Evolutionary conservation across 2,329 filamentous ascomycete genomes (phyloP).

Genomic region (Aureobasidium sp.): DNA sequence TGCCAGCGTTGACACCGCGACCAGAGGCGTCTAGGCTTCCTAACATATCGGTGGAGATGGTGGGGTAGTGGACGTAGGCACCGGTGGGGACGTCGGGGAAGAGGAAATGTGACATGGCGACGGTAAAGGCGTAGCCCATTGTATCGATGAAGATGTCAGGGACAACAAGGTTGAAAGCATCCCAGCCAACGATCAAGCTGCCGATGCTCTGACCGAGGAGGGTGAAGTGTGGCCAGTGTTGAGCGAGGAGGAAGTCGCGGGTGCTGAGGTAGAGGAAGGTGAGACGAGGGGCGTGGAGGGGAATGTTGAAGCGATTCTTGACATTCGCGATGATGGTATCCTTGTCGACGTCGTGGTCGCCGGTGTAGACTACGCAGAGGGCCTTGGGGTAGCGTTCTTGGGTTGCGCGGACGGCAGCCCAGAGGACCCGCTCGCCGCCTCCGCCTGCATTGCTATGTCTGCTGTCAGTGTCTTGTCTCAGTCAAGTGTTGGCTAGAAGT

Average conservation of each 20-base stretch:
- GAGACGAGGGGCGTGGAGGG: conserved; percentile 71
- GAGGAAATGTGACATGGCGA: conserved; percentile 72
- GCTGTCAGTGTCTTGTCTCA: not conserved
- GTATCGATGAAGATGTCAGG: conserved; percentile 95
- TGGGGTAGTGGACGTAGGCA: conserved; percentile 96
- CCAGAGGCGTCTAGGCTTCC: conserved; percentile 61
- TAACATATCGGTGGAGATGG: conserved; percentile 97
- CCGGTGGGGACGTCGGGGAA: conserved; percentile 75
- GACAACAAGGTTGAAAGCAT: conserved; percentile 83
- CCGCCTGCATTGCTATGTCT: conserved; percentile 79
- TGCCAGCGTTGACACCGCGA: conserved; percentile 71
- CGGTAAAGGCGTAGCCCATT: conserved; percentile 92
- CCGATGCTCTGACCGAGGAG: conserved; percentile 89
- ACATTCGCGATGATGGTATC: conserved; percentile 57
- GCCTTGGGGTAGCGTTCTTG: conserved; percentile 83
- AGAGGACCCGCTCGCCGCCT: conserved; percentile 89
- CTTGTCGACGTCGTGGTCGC: conserved; percentile 83
- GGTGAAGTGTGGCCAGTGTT: conserved; percentile 89
- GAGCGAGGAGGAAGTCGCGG: conserved; percentile 74
- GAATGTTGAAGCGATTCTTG: conserved; percentile 83
- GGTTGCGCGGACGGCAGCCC: conserved; percentile 87
- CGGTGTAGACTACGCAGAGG: conserved; percentile 88
- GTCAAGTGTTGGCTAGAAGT: conserved; percentile 22
- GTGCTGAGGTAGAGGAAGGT: conserved; percentile 87
- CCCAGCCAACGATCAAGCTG: conserved; percentile 77